Evolutionary conservation across 106 monocot genomes (phyloP), one percentile per base, ranked within the genome.

Genomic region (Cymbidium sinense): DNA sequence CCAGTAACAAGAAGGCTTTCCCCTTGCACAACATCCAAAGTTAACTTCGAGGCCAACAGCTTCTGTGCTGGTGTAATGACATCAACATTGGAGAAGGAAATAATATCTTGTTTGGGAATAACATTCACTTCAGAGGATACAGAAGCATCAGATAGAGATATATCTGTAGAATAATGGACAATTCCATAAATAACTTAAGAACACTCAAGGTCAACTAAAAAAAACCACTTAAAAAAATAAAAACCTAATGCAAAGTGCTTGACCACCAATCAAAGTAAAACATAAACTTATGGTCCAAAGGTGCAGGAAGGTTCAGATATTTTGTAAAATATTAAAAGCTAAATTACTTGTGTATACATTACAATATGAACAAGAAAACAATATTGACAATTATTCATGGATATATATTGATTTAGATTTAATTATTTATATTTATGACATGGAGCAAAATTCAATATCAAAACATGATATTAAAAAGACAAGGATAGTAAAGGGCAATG

Each of bases 1-100:
- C 99, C 99, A 79, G 99, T 99, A 79, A 99, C 84, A 43, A 99
- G 99, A 41, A 99, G 78, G 76, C 92, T 95, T 79, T 93, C 91
- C 58, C 95, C 90, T 75, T 78, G 85, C 77, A 76, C 82, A 58
- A 99, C 83, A 55, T 95, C 87, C 86, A 84, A 99, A 2, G 89
- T 86, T 80, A 99, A 84, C 35, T 89, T 73, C 74, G 81, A 86
- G 75, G 92, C 99, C 81, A 99, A 78, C 70, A 99, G 78, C 83
- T 95, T 95, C 77, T 99, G 99, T 7, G 81, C 77, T 70, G 99
- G 99, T 4, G 90, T 93, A 34, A 99, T 78, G 28, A 99, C 87
- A 76, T 95, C 89, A 82, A 93, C 92, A 29, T 90, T 69, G 35
- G 76, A 86, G 62, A 99, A 93, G 70, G 99, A 99, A 82, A 99